These are phyloP conservation scores for Chlorella sorokiniana DNA, from an alignment of 139 green algal species.

Conservation along the genomic window DNA sequence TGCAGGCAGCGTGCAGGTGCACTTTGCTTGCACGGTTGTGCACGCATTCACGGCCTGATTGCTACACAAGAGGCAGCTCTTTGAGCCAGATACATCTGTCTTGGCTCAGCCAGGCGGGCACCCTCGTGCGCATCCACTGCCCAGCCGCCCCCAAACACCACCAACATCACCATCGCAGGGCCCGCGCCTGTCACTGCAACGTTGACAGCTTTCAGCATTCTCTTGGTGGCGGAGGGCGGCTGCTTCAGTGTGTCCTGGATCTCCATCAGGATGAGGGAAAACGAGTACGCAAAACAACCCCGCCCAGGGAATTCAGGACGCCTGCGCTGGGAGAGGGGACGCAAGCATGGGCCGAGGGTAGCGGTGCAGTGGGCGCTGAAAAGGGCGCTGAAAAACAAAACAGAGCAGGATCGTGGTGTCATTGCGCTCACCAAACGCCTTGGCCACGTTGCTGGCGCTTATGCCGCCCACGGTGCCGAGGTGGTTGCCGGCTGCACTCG, in stretches of 20 bases:
- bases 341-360: neutral
- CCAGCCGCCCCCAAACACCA: too few species aligned
- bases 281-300: conserved; percentile 57
- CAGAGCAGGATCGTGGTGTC: neutral
- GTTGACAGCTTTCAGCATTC: conserved; percentile 24
- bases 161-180: too few species aligned
- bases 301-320: conserved; percentile 59
- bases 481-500: neutral
- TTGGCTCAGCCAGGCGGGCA: too few species aligned
- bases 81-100: too few species aligned
- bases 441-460: neutral
- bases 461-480: conserved; percentile 23
- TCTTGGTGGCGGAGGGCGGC: conserved; percentile 7
- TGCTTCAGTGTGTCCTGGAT: conserved; percentile 53
- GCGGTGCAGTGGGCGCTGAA: neutral
- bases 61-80: too few species aligned
- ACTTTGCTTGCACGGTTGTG: too few species aligned
- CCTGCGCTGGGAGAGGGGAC: neutral
- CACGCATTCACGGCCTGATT: too few species aligned
- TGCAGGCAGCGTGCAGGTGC: too few species aligned
- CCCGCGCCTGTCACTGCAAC: conserved; percentile 1
- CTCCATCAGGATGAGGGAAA: conserved; percentile 41
- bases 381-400: neutral
- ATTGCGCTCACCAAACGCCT: conserved; percentile 6
- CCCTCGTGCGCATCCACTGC: too few species aligned